Base-by-base conservation (phyloP, 2,329 filamentous ascomycete species). In the Colletotrichum sp. region DNA sequence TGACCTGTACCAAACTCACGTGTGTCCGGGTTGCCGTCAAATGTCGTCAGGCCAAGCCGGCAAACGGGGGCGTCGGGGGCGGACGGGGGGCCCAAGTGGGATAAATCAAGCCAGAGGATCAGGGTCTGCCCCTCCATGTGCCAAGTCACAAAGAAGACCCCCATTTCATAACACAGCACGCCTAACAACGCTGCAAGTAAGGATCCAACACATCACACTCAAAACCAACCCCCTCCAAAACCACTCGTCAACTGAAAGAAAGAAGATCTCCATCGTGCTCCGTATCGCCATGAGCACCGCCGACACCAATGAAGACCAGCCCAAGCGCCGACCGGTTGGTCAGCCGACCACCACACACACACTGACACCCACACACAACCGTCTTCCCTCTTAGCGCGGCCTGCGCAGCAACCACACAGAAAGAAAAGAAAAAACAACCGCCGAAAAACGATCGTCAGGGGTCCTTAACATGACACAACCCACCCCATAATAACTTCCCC, bases 391-490 rank as follows among this genome's bases (percentile, higher is more conserved):
- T 52, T 52, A 68, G 27, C 36, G 32, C 25, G 60, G 36, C 19
- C 15, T n/a, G 28, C 11, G 30, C 11, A 69, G 25, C 6, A 44
- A 30, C 16, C 28, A 44, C 13, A 32, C 16, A 61, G 19, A 2
- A 19, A 61, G 13, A 2, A 15, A 19, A 13, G 28, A 19, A 28
- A 39, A 48, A n/a, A n/a, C n/a, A n/a, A 30, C 13, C n/a, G 52
- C 61, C 61, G 52, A 66, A 15, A 36, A 72, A 32, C 57, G 73
- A 75, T 75, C 69, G 39, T 75, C 73, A 75, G 69, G 73, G 73
- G 73, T 52, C 63, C 66, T 75, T 19, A 63, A 75, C 69, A 68
- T 72, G 73, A 75, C 69, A 75, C 73, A 28, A 25, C 34, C 55
- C 6, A 19, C 59, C 68, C 72, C 55, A 32, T 27, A 63, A 39